phyloP scores from a whole-genome alignment of 495 filamentous ascomycete species.

The Filosporella fistucella region DNA sequence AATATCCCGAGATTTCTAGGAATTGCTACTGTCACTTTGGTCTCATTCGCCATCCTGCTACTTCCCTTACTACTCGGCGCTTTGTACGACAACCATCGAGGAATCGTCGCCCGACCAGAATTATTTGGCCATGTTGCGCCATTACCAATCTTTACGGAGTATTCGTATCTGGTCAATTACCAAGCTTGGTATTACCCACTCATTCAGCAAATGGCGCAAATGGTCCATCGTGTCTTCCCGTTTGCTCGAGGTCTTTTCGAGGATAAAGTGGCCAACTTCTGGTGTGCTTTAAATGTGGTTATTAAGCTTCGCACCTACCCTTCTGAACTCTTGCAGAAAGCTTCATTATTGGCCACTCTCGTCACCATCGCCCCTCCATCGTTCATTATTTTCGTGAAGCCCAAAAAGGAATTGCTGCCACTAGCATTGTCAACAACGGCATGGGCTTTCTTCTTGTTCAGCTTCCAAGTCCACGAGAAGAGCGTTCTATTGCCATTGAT shows the following conservation, averaged over 20 bases:
- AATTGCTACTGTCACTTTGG: slow-evolving; percentile 67
- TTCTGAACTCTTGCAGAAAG: slow-evolving; percentile 63
- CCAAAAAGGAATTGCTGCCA: slow-evolving; percentile 70
- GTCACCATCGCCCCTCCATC: slow-evolving; percentile 74
- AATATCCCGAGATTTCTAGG: slow-evolving; percentile 64
- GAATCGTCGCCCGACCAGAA: slow-evolving; percentile 42
- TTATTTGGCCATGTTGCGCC: slow-evolving; percentile 48
- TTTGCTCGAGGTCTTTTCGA: slow-evolving; percentile 93
- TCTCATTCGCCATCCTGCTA: slow-evolving; percentile 70
- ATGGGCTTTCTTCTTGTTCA: slow-evolving; percentile 97
- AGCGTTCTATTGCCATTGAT: slow-evolving; percentile 86
- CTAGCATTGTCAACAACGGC: slow-evolving; percentile 74
- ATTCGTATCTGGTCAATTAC: slow-evolving; percentile 56
- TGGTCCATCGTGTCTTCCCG: slow-evolving; percentile 86
- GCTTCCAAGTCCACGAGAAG: slow-evolving; percentile 98
- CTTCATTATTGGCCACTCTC: slow-evolving; percentile 70
- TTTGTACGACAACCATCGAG: slow-evolving; percentile 51
- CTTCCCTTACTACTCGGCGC: slow-evolving; percentile 67
- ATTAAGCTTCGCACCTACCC: slow-evolving; percentile 78
- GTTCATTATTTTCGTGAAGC: slow-evolving; percentile 71
- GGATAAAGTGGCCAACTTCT: slow-evolving; percentile 97
- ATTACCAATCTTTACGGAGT: slow-evolving; percentile 48
- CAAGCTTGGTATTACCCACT: slow-evolving; percentile 64
- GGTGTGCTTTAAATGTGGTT: slow-evolving; percentile 86
- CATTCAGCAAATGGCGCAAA: slow-evolving; percentile 72